Evolutionary conservation across 371 early-diverging fungal genomes (phyloP).

Genomic region (Saksenaea oblongispora): DNA sequence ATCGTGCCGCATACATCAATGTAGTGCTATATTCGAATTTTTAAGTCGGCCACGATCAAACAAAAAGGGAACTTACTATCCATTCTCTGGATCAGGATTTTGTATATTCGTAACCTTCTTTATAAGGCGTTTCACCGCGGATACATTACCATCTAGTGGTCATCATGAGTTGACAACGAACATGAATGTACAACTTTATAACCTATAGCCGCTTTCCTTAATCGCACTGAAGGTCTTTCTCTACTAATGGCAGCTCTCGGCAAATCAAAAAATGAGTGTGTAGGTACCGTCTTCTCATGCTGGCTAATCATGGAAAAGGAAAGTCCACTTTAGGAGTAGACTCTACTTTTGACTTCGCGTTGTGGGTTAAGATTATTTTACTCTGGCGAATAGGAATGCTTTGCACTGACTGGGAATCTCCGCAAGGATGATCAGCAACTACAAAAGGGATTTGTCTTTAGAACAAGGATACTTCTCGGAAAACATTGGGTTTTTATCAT

Average conservation of each 20-base stretch:
- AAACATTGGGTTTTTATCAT: too few species aligned
- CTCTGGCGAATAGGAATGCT: too few species aligned
- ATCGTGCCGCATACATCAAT: slow-evolving; percentile 47
- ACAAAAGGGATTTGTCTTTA: too few species aligned
- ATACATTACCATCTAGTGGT: slow-evolving; percentile 45
- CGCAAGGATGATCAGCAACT: too few species aligned
- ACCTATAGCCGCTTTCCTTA: slow-evolving; percentile 51
- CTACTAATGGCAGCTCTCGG: slow-evolving; percentile 42
- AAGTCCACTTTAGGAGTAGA: not conserved
- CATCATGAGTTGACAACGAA: not conserved
- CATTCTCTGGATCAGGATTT: slow-evolving; percentile 52
- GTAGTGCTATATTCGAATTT: slow-evolving; percentile 33
- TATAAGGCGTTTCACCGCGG: slow-evolving; percentile 47
- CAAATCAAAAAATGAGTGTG: slow-evolving; percentile 43
- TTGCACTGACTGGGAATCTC: too few species aligned
- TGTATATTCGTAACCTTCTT: slow-evolving; percentile 50
- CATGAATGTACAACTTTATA: not conserved
- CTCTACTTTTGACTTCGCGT: too few species aligned
- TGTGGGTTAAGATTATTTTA: too few species aligned
- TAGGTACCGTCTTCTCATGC: slow-evolving; percentile 11
- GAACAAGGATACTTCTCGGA: too few species aligned
- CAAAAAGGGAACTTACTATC: slow-evolving; percentile 29
- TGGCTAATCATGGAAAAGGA: not conserved
- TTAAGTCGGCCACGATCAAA: not conserved
- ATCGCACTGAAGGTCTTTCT: slow-evolving; percentile 41